These are phyloP conservation scores for Lachnellula subtilissima DNA, from an alignment of 2,329 filamentous ascomycete genomes.

Conservation along the genomic window DNA sequence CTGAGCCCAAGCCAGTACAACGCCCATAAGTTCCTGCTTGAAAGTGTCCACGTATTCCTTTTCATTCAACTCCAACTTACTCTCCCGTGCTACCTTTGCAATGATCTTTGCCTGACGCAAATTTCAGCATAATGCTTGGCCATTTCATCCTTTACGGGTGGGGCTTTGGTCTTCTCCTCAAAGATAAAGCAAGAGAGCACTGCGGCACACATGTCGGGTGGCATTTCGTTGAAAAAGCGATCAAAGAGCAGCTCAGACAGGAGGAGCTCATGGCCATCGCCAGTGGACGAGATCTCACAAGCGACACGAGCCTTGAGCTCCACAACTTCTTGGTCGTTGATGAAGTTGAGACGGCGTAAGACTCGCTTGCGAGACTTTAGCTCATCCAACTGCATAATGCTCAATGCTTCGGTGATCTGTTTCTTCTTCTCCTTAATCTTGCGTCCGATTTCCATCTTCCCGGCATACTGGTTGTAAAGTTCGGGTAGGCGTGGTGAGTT, in stretches of 20 bases:
- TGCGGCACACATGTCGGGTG: conserved; percentile 80
- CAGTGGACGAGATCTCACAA: conserved; percentile 88
- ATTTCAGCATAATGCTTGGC: conserved; percentile 83
- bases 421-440: conserved; percentile 88
- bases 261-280: conserved; percentile 82
- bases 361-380: conserved; percentile 95
- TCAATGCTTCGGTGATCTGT: conserved; percentile 77
- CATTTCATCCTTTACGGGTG: conserved; percentile 75
- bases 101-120: conserved; percentile 78
- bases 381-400: conserved; percentile 90
- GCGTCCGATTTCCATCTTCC: conserved; percentile 69
- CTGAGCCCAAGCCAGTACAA: conserved; percentile 86
- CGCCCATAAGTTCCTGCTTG: conserved; percentile 96
- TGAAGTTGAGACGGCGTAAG: conserved; percentile 87
- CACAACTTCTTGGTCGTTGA: conserved; percentile 92
- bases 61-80: conserved; percentile 89
- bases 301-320: conserved; percentile 96
- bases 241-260: conserved; percentile 93
- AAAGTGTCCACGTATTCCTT: conserved; percentile 87
- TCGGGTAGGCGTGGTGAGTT: conserved; percentile 79
- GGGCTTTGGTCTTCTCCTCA: conserved; percentile 85
- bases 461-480: conserved; percentile 81
- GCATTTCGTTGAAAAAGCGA: conserved; percentile 94
- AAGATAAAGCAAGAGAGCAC: conserved; percentile 94
- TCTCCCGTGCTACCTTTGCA: conserved; percentile 91